Evolutionary conservation across 441 rosid species (phyloP).

Genomic region (Populus tomentosa): DNA sequence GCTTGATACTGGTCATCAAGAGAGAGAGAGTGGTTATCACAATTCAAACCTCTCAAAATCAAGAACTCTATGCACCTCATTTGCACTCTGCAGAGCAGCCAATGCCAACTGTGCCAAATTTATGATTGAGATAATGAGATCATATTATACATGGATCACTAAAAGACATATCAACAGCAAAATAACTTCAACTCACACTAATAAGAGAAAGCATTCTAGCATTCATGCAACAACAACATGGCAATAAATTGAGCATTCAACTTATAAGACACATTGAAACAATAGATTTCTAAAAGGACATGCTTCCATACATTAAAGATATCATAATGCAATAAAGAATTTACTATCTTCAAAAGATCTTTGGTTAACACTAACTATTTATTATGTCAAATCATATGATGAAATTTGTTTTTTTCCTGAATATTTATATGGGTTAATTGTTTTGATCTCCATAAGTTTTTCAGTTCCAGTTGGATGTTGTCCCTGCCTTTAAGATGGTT

Average conservation of each 20-base stretch:
- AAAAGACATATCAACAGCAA: constrained; percentile 1
- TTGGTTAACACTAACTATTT: not conserved
- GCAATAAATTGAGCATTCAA: not conserved
- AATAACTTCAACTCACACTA: not conserved
- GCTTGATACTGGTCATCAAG: not conserved
- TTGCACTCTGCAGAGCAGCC: constrained; percentile 71
- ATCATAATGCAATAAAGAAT: not conserved
- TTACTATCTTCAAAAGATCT: not conserved
- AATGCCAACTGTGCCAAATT: constrained; percentile 66
- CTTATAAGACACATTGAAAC: not conserved
- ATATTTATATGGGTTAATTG: not conserved
- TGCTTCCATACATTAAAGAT: not conserved
- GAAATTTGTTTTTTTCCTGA: not conserved
- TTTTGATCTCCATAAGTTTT: not conserved
- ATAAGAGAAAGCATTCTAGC: not conserved
- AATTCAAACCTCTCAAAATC: constrained; percentile 68
- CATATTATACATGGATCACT: not conserved
- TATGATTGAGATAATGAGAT: not conserved
- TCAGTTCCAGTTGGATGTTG: not conserved
- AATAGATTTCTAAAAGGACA: not conserved
- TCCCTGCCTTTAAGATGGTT: not conserved
- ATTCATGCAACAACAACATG: not conserved
- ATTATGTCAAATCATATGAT: not conserved
- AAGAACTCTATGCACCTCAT: constrained; percentile 46
- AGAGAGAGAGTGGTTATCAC: not conserved